Conservation (phyloP, 352 stramenopile genomes). For the Elongisporangium anandrum region DNA sequence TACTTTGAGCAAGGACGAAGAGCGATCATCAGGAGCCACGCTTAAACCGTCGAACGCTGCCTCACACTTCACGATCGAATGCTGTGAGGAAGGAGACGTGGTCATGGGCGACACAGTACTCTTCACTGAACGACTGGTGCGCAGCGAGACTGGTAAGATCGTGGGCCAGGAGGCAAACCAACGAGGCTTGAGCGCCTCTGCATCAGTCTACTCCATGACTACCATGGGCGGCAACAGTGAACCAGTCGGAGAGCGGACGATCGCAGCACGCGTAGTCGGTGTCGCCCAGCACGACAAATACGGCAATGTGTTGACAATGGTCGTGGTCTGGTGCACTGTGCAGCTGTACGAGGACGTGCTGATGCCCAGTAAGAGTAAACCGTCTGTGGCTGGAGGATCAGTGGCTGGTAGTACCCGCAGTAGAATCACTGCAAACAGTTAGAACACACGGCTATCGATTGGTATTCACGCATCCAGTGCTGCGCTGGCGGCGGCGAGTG, state of each 20-base stretch:
- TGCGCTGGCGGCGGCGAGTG: slow-evolving; percentile 13
- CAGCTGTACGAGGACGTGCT: slow-evolving; percentile 60
- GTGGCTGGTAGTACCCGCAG: slow-evolving; percentile 6
- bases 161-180: slow-evolving; percentile 12
- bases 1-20: slow-evolving; percentile 61
- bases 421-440: not conserved
- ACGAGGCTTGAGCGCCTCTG: slow-evolving; percentile 5
- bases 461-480: slow-evolving; percentile 32
- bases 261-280: slow-evolving; percentile 63
- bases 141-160: slow-evolving; percentile 31
- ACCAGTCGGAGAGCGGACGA: slow-evolving; percentile 59
- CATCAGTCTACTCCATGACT: slow-evolving; percentile 47
- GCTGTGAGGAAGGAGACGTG: slow-evolving; percentile 67
- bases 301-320: slow-evolving; percentile 51
- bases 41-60: slow-evolving; percentile 39
- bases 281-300: slow-evolving; percentile 42
- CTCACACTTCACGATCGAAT: slow-evolving; percentile 74
- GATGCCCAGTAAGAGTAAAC: slow-evolving; percentile 4
- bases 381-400: slow-evolving; percentile 10
- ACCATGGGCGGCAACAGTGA: slow-evolving; percentile 31
- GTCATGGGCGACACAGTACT: slow-evolving; percentile 88
- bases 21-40: slow-evolving; percentile 22
- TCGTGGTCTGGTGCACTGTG: slow-evolving; percentile 73
- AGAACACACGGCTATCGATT: slow-evolving; percentile 6
- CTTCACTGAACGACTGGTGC: slow-evolving; percentile 89